Evolutionary conservation across 495 filamentous ascomycete species (phyloP).

Genomic region (Aspergillus wentii): DNA sequence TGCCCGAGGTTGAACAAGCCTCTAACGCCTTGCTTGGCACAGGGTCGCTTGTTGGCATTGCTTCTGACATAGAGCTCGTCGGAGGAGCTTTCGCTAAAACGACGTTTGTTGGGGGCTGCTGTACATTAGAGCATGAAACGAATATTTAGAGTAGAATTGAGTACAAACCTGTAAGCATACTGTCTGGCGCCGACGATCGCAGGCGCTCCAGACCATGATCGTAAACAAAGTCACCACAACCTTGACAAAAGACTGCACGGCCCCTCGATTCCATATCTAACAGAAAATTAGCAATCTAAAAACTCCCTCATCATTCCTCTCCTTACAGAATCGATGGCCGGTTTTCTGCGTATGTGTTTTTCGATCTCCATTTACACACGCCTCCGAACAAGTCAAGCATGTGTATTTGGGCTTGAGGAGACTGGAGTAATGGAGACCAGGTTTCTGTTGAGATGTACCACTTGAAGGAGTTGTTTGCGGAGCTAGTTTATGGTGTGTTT

Average conservation of each 20-base stretch:
- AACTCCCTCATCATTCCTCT: too few species aligned
- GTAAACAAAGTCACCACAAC: conserved; percentile 82
- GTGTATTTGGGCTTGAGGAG: conserved; percentile 38
- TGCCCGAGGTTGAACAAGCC: conserved; percentile 94
- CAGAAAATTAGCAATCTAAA: conserved; percentile 12
- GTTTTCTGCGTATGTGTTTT: conserved; percentile 37
- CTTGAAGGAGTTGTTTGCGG: conserved; percentile 22
- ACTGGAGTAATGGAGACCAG: conserved; percentile 18
- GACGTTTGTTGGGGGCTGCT: conserved; percentile 20
- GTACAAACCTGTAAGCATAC: conserved; percentile 17
- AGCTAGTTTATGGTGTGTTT: conserved; percentile 26
- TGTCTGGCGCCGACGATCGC: conserved; percentile 25
- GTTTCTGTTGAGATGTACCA: conserved; percentile 16
- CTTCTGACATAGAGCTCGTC: conserved; percentile 39
- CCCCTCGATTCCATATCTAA: conserved; percentile 77
- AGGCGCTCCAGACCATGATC: conserved; percentile 78
- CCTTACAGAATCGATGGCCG: conserved; percentile 40
- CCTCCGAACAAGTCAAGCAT: conserved; percentile 36
- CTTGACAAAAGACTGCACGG: conserved; percentile 75
- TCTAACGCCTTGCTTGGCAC: conserved; percentile 53
- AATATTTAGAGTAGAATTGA: not conserved
- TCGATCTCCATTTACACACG: conserved; percentile 27
- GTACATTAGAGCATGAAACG: not conserved
- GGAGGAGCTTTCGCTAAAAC: conserved; percentile 22
- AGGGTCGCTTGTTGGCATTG: conserved; percentile 40